Conservation (phyloP, 768 basidiomycete species). For the Mycena pura region DNA sequence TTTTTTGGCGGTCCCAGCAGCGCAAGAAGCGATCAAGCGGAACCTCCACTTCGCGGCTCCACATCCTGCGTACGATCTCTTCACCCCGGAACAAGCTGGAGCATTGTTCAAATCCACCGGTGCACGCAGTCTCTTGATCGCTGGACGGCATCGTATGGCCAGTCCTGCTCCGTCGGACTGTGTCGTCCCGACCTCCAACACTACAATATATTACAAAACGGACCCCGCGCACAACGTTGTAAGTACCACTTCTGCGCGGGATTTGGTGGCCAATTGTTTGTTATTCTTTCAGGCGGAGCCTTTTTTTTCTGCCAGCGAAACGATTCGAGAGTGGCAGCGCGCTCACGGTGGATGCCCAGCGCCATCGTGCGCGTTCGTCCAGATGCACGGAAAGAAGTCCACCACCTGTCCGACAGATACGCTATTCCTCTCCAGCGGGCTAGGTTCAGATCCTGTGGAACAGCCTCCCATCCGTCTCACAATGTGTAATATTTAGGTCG, state of each 20-base stretch:
- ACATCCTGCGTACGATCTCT: conserved; percentile 48
- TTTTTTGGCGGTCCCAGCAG: conserved; percentile 39
- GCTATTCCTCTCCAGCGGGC: conserved; percentile 53
- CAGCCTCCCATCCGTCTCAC: neutral
- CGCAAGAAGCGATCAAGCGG: conserved; percentile 31
- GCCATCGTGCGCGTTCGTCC: conserved; percentile 50
- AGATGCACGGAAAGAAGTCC: conserved; percentile 53
- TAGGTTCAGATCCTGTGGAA: conserved; percentile 38
- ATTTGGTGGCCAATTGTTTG: neutral
- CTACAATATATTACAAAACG: conserved; percentile 46
- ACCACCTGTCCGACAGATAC: conserved; percentile 46
- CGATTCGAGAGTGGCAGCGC: conserved; percentile 49
- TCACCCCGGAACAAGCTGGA: conserved; percentile 48
- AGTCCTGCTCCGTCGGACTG: conserved; percentile 42
- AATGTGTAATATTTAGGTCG: conserved; percentile 25
- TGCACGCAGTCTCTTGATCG: conserved; percentile 49
- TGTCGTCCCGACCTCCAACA: conserved; percentile 29
- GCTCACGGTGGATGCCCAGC: conserved; percentile 45
- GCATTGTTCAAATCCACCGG: conserved; percentile 46
- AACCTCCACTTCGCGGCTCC: conserved; percentile 52
- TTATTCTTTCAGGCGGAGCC: conserved; percentile 44
- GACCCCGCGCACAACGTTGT: conserved; percentile 57
- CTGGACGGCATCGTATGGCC: conserved; percentile 47
- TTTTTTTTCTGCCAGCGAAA: conserved; percentile 48
- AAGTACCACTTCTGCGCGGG: conserved; percentile 4